These are phyloP conservation scores for Penicillium sp. DNA, from an alignment of 2,329 filamentous ascomycete genomes.

Conservation along the genomic window DNA sequence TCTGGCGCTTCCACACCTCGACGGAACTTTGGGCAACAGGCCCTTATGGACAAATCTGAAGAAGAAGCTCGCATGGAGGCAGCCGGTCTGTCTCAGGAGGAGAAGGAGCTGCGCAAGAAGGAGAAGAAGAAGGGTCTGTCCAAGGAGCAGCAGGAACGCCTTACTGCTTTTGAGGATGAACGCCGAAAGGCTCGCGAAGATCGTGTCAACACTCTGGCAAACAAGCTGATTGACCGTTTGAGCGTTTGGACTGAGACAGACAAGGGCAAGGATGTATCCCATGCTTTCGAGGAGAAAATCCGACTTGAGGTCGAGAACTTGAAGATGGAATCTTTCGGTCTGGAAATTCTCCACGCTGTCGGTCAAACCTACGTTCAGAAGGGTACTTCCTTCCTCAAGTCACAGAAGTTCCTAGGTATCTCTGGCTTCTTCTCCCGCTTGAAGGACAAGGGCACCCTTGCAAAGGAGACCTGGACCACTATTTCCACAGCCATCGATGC, in stretches of 20 bases:
- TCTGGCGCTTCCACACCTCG: slow-evolving; percentile 51
- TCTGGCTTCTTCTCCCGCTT: slow-evolving; percentile 90
- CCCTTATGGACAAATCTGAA: slow-evolving; percentile 84
- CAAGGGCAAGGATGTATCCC: slow-evolving; percentile 78
- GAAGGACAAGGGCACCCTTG: slow-evolving; percentile 93
- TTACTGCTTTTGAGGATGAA: slow-evolving; percentile 84
- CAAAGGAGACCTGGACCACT: slow-evolving; percentile 98
- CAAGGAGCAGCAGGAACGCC: slow-evolving; percentile 90
- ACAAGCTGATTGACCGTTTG: slow-evolving; percentile 84
- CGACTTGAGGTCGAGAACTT: slow-evolving; percentile 92
- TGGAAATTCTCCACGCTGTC: slow-evolving; percentile 94
- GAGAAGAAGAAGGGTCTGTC: slow-evolving; percentile 86
- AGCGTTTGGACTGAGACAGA: slow-evolving; percentile 98
- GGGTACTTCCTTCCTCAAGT: slow-evolving; percentile 82
- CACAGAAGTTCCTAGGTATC: slow-evolving; percentile 94
- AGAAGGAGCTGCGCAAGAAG: slow-evolving; percentile 73
- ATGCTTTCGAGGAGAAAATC: slow-evolving; percentile 90
- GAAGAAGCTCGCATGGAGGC: slow-evolving; percentile 67
- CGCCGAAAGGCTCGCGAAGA: slow-evolving; percentile 80
- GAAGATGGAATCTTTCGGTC: slow-evolving; percentile 98
- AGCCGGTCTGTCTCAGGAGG: slow-evolving; percentile 65
- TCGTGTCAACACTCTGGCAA: slow-evolving; percentile 76
- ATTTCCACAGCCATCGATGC: slow-evolving; percentile 95
- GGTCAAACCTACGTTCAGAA: slow-evolving; percentile 88
- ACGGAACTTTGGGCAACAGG: slow-evolving; percentile 69